Base-by-base conservation (phyloP, 2,329 filamentous ascomycete genomes). In the Acrocalymma vagum region DNA sequence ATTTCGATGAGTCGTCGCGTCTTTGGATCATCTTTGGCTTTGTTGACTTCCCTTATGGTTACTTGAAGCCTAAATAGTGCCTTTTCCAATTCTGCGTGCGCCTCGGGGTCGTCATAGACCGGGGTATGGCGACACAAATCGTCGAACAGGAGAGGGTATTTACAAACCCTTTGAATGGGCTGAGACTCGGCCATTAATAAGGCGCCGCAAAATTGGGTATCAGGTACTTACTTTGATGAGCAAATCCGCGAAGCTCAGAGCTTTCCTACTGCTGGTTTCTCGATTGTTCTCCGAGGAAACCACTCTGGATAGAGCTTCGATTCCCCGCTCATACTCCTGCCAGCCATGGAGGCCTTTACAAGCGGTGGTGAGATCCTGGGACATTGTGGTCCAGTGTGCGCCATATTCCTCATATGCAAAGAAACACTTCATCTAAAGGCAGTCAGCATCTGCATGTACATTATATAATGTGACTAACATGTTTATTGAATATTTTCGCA, bases 131-230 rank as follows among this genome's bases (percentile, higher is more conserved):
- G 92, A 45, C 92, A 78, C 7, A 99, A 77, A 59, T 96, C 90
- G 5, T 84, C 80, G 60, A 97, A 92, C 2, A 97, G 76, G 4
- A 99, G 76, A 9, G 90, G 90, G 62, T 97, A 97, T 72, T 88
- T 90, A 74, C 90, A 95, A 15, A 96, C 82, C 39, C 93, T 82
- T 70, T 99, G 93, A 14, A 96, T 92, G 0, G 93, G 94, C 89
- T 95, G 38, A 11, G 20, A 9, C 14, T 6, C 10, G n/a, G 37
- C 31, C 33, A 10, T 16, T 34, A 18, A 45, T 10, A 7, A 27
- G 15, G 9, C 4, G 14, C 17, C n/a, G 15, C 5, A 21, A 32
- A 9, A 23, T 18, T 20, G 13, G n/a, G 33, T 13, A 35, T 14
- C 25, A 25, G 15, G 10, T 11, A 22, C 69, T 51, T 56, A 90